Evolutionary conservation across 768 basidiomycete genomes (phyloP).

Genomic region (Austroboletus eburneus): DNA sequence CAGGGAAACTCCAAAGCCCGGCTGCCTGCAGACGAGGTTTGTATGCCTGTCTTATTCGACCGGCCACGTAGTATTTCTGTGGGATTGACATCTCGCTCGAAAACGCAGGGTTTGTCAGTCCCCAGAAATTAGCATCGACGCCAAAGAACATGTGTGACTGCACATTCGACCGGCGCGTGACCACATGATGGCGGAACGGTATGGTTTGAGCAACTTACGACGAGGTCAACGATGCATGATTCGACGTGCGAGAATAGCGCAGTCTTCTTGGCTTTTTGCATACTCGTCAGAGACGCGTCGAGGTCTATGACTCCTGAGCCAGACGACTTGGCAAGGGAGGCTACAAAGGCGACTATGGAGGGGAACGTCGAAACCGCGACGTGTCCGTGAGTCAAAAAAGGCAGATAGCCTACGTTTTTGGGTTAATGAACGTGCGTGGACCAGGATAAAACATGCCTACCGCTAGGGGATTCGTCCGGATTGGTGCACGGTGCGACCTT

Average conservation of each 20-base stretch:
- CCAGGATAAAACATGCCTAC: conserved; percentile 36
- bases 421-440: conserved; percentile 1
- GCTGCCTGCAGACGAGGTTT: conserved; percentile 55
- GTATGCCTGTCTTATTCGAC: conserved; percentile 54
- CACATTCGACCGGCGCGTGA: conserved; percentile 5
- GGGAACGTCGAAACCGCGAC: conserved; percentile 47
- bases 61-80: conserved; percentile 70
- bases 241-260: conserved; percentile 70
- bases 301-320: conserved; percentile 37
- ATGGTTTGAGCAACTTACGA: conserved; percentile 44
- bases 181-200: background rate
- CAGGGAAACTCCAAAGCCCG: conserved; percentile 55
- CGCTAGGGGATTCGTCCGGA: conserved; percentile 70
- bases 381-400: conserved; percentile 60
- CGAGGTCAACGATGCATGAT: conserved; percentile 61
- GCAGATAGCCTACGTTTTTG: conserved; percentile 57
- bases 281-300: conserved; percentile 43
- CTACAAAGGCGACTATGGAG: conserved; percentile 63
- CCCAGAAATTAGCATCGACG: conserved; percentile 56
- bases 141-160: conserved; percentile 67
- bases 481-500: conserved; percentile 56
- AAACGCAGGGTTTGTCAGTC: conserved; percentile 51
- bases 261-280: conserved; percentile 48
- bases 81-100: conserved; percentile 58
- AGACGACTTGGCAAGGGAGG: conserved; percentile 39